Evolutionary conservation across 495 filamentous ascomycete species (phyloP), one percentile per base, ranked within the genome.

Genomic region (Hypoxylon cercidicola): DNA sequence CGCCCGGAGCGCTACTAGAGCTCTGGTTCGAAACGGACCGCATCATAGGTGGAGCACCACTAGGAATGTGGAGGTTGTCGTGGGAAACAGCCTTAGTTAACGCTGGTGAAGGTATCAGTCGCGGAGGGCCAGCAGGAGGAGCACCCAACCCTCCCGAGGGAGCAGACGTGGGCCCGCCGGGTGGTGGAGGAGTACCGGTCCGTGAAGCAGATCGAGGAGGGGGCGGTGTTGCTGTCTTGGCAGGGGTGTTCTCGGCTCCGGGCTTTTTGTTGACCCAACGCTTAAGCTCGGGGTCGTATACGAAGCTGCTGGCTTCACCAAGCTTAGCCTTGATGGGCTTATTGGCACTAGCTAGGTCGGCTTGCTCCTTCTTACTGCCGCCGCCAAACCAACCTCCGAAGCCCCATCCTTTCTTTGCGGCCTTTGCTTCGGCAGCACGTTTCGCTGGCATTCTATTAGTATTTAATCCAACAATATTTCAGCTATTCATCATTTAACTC

Each of bases 241-340:
- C 69, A 47, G 71, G 72, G 21, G 75, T 75, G 21, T 81, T 79
- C 44, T 83, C 81, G n/a, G 79, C 75, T 15, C 87, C 79, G 13
- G 87, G 89, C 72, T 97, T 97, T 81, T 97, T 97, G 77, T 99
- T 97, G 76, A 99, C 85, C 96, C 96, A 99, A 72, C 94, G 92
- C 82, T 96, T 96, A 54, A 97, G 82, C 18, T 97, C 91, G 3
- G 91, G 88, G 75, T 99, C 96, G 64, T 94, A 99, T 64, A 93
- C 89, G 78, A 99, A 98, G 10, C 86, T 90, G 70, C 84, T 95
- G 68, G 94, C 89, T 75, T 99, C 96, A 59, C 96, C 96, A 23
- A 99, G 87, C 72, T 99, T 98, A 48, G 96, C 96, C 69, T 85
- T 87, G 77, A 97, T 94, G 41, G 95, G 93, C 40, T 87, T 85